A percentile compares a stretch with the other conserved stretches of the same genome.
Conservation (phyloP, 2,329 filamentous ascomycete genomes). For the Tolypocladium nubicola region DNA sequence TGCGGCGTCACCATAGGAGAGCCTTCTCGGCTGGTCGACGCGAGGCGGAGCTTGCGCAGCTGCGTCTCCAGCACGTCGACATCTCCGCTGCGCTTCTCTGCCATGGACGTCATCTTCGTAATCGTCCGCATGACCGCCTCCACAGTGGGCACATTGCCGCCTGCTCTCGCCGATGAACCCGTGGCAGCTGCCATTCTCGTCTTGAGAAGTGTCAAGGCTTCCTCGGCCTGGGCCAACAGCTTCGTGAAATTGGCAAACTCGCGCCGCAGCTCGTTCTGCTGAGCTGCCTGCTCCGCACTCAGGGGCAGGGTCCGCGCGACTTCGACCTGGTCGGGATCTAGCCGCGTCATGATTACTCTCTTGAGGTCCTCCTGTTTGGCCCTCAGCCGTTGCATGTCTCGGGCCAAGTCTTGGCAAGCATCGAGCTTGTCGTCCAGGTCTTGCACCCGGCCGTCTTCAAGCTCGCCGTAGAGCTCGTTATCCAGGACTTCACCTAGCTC, state of each 20-base stretch:
- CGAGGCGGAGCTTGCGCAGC: slow-evolving; percentile 60
- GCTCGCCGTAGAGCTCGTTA: slow-evolving; percentile 48
- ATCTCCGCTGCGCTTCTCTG: slow-evolving; percentile 82
- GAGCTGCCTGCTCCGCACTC: slow-evolving; percentile 71
- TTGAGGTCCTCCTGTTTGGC: slow-evolving; percentile 70
- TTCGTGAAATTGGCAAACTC: slow-evolving; percentile 66
- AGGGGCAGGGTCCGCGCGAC: slow-evolving; percentile 60
- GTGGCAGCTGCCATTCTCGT: slow-evolving; percentile 59
- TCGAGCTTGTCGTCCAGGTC: slow-evolving; percentile 59
- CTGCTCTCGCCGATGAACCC: slow-evolving; percentile 33
- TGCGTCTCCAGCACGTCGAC: slow-evolving; percentile 84
- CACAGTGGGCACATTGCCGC: slow-evolving; percentile 61
- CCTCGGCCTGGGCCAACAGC: slow-evolving; percentile 67
- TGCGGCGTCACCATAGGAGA: slow-evolving; percentile 30
- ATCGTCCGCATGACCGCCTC: slow-evolving; percentile 91
- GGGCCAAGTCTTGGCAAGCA: slow-evolving; percentile 54
- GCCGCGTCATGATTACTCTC: slow-evolving; percentile 59
- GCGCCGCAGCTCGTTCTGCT: slow-evolving; percentile 74
- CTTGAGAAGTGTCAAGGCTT: slow-evolving; percentile 67
- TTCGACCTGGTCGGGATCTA: slow-evolving; percentile 57
- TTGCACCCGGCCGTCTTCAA: slow-evolving; percentile 58
- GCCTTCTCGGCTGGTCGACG: slow-evolving; percentile 30
- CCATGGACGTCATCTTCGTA: slow-evolving; percentile 82
- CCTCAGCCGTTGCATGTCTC: slow-evolving; percentile 61
- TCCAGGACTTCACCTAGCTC: slow-evolving; percentile 57